Evolutionary conservation across 2,329 filamentous ascomycete genomes (phyloP).

Genomic region (Cercospora zeina): DNA sequence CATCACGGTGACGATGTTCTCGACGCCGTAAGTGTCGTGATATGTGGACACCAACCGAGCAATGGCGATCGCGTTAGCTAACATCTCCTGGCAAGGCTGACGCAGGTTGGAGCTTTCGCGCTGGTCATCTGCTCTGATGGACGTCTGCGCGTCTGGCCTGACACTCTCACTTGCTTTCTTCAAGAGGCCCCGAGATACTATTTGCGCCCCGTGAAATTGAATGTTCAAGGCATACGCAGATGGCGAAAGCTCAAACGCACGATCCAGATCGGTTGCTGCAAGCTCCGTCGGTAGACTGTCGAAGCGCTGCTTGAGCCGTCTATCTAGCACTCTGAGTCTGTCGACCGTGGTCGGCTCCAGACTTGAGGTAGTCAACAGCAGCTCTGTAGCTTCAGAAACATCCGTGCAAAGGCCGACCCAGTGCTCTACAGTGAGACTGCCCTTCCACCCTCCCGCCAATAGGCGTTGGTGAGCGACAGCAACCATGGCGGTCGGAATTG

Average conservation of each 20-base stretch:
- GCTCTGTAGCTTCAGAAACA: background rate
- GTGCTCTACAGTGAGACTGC: background rate
- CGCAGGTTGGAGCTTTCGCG: background rate
- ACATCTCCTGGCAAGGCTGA: conserved; percentile 1
- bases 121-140: background rate
- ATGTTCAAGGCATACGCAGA: background rate
- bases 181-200: background rate
- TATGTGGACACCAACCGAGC: background rate
- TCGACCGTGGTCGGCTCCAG: background rate
- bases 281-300: background rate
- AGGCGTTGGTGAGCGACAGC: background rate
- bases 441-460: background rate
- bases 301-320: conserved; percentile 1
- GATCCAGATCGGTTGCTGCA: background rate
- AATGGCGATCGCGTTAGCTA: background rate
- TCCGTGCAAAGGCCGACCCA: conserved; percentile 1
- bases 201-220: background rate
- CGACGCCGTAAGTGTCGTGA: background rate
- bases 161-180: background rate
- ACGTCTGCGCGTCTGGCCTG: background rate
- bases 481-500: background rate
- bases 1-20: background rate
- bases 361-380: background rate
- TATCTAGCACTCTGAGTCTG: background rate
- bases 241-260: background rate